A percentile compares a stretch with the other conserved stretches of the same genome.
phyloP scores from a whole-genome alignment of 176 grass and related monocot species.

The Oryza rufipogon region DNA sequence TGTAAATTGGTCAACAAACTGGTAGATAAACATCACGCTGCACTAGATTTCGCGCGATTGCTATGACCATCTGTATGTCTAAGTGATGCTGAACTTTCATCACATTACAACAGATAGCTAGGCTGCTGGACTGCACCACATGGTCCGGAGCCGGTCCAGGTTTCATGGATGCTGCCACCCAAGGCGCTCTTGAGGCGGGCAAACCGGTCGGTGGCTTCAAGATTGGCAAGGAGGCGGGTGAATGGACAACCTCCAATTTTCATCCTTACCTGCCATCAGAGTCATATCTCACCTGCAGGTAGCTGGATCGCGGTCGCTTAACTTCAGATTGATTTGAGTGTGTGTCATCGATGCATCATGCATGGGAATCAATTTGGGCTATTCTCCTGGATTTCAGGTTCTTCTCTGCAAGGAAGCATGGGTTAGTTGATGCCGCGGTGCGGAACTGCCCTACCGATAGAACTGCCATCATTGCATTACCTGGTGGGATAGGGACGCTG shows the following conservation, averaged over 20 bases:
- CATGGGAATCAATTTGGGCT: neutral
- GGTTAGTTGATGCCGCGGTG: slow-evolving; percentile 75
- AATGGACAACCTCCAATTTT: slow-evolving; percentile 81
- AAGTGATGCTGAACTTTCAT: neutral
- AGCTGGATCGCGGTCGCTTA: neutral
- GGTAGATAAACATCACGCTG: neutral
- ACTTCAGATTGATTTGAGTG: neutral
- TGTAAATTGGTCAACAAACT: neutral
- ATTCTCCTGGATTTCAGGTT: slow-evolving; percentile 56
- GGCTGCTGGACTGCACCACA: slow-evolving; percentile 77
- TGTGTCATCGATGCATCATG: neutral
- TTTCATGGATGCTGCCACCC: slow-evolving; percentile 81
- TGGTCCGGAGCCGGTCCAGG: slow-evolving; percentile 81
- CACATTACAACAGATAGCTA: slow-evolving; percentile 47
- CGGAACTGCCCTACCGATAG: slow-evolving; percentile 48
- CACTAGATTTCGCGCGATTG: neutral
- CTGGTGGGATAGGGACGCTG: slow-evolving; percentile 73
- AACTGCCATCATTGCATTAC: slow-evolving; percentile 65
- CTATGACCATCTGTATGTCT: neutral
- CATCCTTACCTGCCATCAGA: slow-evolving; percentile 72
- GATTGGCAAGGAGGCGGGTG: slow-evolving; percentile 74
- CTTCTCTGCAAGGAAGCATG: slow-evolving; percentile 92
- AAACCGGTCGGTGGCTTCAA: slow-evolving; percentile 77
- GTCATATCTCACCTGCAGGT: slow-evolving; percentile 88
- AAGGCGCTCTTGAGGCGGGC: slow-evolving; percentile 64